Conservation (phyloP, 148 eudicot genomes). For the Persicaria maculosa region DNA sequence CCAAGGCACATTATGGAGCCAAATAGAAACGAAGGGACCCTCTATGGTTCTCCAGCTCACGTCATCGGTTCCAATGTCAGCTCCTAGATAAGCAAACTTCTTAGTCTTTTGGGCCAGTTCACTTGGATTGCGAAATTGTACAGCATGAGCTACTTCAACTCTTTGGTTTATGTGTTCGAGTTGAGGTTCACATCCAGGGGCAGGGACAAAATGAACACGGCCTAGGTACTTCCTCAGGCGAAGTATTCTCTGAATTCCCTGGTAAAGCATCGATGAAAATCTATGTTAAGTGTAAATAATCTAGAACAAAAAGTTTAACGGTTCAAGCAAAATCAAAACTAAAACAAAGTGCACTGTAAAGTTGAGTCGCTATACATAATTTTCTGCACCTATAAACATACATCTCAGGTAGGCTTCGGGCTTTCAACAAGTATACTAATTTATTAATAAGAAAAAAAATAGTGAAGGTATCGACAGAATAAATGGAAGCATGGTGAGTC, state of each 20-base stretch:
- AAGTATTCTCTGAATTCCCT: slow-evolving; percentile 71
- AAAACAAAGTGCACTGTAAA: background rate
- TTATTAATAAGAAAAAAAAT: too few species aligned
- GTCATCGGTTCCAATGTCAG: slow-evolving; percentile 32
- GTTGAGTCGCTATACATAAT: too few species aligned
- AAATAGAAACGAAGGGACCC: slow-evolving; percentile 80
- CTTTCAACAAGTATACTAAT: too few species aligned
- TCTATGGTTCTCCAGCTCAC: slow-evolving; percentile 67
- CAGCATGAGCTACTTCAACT: slow-evolving; percentile 21
- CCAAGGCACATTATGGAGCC: slow-evolving; percentile 99
- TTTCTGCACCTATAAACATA: too few species aligned
- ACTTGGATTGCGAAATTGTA: slow-evolving; percentile 24
- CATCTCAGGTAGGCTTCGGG: too few species aligned
- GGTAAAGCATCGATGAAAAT: slow-evolving; percentile 6
- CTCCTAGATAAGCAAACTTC: slow-evolving; percentile 47
- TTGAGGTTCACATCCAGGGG: slow-evolving; percentile 62
- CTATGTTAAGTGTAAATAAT: background rate
- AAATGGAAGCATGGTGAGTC: too few species aligned
- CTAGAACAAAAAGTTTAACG: background rate
- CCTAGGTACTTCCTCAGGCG: slow-evolving; percentile 74
- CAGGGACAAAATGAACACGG: slow-evolving; percentile 69
- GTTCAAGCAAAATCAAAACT: background rate
- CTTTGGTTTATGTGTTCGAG: slow-evolving; percentile 37
- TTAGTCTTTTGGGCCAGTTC: slow-evolving; percentile 23
- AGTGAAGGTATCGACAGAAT: too few species aligned